Evolutionary conservation across 306 rosid genomes (phyloP), one percentile per base, ranked within the genome.

Genomic region (Vigna angularis): DNA sequence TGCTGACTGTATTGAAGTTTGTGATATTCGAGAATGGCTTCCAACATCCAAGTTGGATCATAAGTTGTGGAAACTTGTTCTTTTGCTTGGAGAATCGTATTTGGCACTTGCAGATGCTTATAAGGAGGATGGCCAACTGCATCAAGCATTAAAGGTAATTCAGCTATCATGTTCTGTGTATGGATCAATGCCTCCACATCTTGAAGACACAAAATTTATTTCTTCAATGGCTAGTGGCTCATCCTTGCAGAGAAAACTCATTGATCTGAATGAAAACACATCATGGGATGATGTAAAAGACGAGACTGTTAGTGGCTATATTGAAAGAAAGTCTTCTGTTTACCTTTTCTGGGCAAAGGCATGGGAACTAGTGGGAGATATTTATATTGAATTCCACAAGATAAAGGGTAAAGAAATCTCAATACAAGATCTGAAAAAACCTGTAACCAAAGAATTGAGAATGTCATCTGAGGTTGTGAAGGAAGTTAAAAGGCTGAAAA

Each of bases 101-200:
- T 90, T 94, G 89, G 97, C 93, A 16, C 97, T 94, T 82, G 93
- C 95, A 17, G 93, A 90, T 77, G 97, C 97, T 74, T 94, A 94
- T 72, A 89, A 75, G 81, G 97, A 89, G 83, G 98, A 92, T 72
- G 82, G 78, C 22, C 98, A 90, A 82, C 85, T 94, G 81, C 86
- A 88, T 87, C 94, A 88, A 81, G 90, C 98, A 81, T 86, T 94
- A 67, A 92, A 92, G 79, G 95, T 94, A 38, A 91, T 92, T 83
- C 91, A 90, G 81, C 86, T 94, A 83, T 97, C 97, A 5, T 94
- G 92, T 72, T 91, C 97, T 84, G 88, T 90, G 51, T 94, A 94
- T 82, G 98, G 98, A 83, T 94, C 98, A 79, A 94, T 94, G 98
- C 98, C 98, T 76, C 83, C 87, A 66, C 93, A 92, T 88, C 92